Percentiles rank a stretch among this genome's conserved stretches.
These are phyloP conservation scores for Theobroma grandiflorum DNA, from an alignment of 441 rosid genomes.

Conservation along the genomic window DNA sequence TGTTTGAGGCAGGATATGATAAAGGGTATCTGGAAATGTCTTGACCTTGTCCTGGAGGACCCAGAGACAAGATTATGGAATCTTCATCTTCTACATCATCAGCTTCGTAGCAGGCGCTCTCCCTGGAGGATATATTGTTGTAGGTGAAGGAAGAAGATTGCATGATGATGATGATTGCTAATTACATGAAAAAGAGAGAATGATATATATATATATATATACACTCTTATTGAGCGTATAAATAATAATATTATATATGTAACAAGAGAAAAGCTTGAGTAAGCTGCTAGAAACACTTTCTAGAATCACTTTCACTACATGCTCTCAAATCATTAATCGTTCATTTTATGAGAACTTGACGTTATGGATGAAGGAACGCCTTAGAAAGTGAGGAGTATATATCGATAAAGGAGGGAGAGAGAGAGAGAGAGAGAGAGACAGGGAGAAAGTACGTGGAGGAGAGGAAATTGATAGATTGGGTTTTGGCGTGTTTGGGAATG, in stretches of 20 bases:
- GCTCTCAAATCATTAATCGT: conserved; percentile 1
- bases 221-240: not conserved
- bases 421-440: conserved; percentile 23
- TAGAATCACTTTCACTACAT: conserved; percentile 7
- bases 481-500: conserved; percentile 40
- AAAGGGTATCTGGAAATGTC: conserved; percentile 39
- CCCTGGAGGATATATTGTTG: conserved; percentile 47
- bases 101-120: conserved; percentile 48
- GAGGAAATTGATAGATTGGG: conserved; percentile 13
- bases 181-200: conserved; percentile 17
- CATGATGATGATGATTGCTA: conserved; percentile 37
- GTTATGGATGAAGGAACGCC: not conserved
- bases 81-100: conserved; percentile 56
- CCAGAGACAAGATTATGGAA: conserved; percentile 73
- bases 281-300: conserved; percentile 12
- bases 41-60: conserved; percentile 66
- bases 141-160: conserved; percentile 43
- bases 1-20: conserved; percentile 33
- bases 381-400: not conserved
- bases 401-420: conserved; percentile 4
- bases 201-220: no score
- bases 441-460: conserved; percentile 17
- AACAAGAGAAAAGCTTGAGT: not conserved
- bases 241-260: not conserved
- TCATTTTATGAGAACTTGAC: not conserved